Evolutionary conservation across 2,329 filamentous ascomycete genomes (phyloP).

Genomic region (Aspergillus bombycis): DNA sequence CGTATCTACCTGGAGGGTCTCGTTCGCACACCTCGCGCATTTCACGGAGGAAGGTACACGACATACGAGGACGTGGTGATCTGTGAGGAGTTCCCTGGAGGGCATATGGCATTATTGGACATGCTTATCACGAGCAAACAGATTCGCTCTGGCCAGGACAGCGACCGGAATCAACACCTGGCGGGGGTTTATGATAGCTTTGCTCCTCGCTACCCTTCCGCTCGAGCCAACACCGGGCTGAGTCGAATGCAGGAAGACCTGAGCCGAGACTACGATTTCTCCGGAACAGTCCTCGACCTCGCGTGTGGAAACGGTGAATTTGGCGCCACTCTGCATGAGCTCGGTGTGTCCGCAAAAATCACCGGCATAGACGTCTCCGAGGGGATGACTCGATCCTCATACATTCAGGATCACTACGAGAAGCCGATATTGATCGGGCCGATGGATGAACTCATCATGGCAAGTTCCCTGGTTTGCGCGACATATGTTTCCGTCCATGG

Average conservation of each 20-base stretch:
- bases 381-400: background rate
- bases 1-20: background rate
- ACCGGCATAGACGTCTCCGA: slow-evolving; percentile 4
- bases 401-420: slow-evolving; percentile 5
- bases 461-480: background rate
- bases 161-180: background rate
- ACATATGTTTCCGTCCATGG: too few relatives aligned
- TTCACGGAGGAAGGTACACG: background rate
- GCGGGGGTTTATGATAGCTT: slow-evolving; percentile 6
- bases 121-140: slow-evolving; percentile 14
- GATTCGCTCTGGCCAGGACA: slow-evolving; percentile 7
- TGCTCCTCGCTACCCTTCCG: background rate
- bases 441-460: slow-evolving; percentile 15
- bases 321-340: background rate
- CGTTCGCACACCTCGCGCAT: background rate
- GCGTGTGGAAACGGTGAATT: slow-evolving; percentile 7
- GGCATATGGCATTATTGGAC: slow-evolving; percentile 13
- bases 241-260: slow-evolving; percentile 3
- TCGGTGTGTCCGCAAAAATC: background rate
- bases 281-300: slow-evolving; percentile 8
- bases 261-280: background rate
- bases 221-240: background rate
- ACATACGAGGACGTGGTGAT: slow-evolving; percentile 6
- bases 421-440: slow-evolving; percentile 5
- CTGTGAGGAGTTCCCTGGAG: slow-evolving; percentile 11